Percentiles rank a stretch among this genome's conserved stretches.
Evolutionary conservation across 2,329 filamentous ascomycete species (phyloP).

Genomic region (Colletotrichum sp.): DNA sequence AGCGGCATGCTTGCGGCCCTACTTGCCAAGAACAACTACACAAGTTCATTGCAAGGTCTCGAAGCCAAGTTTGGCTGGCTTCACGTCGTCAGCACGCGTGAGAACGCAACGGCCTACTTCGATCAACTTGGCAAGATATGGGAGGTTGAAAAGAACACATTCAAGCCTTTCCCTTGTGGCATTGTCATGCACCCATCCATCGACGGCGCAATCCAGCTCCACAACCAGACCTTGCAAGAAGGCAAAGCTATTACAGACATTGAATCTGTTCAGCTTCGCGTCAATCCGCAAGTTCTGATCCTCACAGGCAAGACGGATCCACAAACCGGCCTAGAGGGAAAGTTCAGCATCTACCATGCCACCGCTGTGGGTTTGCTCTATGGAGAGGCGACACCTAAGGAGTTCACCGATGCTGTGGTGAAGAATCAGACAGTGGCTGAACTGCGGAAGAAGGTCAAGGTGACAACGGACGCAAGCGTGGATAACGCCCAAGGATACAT

Average conservation of each 20-base stretch:
- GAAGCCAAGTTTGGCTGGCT: neutral
- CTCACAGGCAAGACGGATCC: neutral
- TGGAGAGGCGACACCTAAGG: neutral
- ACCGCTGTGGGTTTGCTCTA: neutral
- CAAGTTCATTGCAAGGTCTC: neutral
- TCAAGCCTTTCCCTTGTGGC: neutral
- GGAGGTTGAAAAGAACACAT: neutral
- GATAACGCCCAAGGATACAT: neutral
- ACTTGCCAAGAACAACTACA: neutral
- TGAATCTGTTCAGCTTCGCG: neutral
- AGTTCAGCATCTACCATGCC: neutral
- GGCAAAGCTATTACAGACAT: neutral
- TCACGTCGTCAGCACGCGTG: neutral
- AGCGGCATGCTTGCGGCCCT: neutral
- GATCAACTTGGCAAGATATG: neutral
- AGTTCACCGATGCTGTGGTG: neutral
- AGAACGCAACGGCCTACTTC: neutral
- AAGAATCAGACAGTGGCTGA: neutral
- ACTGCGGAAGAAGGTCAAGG: neutral
- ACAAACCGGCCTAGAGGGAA: neutral
- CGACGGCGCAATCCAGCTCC: neutral
- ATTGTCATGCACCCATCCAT: neutral
- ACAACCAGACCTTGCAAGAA: neutral
- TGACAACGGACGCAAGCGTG: neutral
- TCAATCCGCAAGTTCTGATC: neutral